Conservation (phyloP, 306 rosid species). For the Vachellia pachyceras region DNA sequence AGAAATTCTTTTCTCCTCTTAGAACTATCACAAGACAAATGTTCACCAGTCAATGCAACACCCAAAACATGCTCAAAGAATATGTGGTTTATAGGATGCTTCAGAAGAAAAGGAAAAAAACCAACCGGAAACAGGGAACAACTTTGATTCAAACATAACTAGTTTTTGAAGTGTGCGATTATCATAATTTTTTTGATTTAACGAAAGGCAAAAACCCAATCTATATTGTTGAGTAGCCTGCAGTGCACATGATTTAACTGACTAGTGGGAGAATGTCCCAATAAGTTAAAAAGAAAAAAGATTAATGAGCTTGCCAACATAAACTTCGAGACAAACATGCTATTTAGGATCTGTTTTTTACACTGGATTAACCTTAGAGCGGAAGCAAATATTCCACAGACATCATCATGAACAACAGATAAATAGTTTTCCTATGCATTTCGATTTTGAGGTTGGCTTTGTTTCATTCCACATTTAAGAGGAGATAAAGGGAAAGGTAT, state of each 20-base stretch:
- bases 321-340: not conserved
- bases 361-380: not conserved
- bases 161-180: not conserved
- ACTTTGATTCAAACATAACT: not conserved
- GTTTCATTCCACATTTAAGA: constrained; percentile 1
- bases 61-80: constrained; percentile 17
- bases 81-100: not conserved
- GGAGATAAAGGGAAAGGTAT: not conserved
- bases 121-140: not conserved
- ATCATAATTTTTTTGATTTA: not conserved
- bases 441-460: not conserved
- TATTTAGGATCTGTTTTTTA: not conserved
- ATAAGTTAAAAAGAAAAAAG: not conserved
- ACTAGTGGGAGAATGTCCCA: not conserved
- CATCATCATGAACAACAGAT: not conserved
- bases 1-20: constrained; percentile 90
- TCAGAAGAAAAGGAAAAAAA: not conserved
- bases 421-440: not conserved
- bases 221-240: too few species aligned
- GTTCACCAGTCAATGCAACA: constrained; percentile 36
- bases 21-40: constrained; percentile 56
- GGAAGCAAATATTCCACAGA: not conserved
- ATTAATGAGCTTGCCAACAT: not conserved
- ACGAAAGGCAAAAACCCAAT: not conserved
- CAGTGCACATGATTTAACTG: not conserved